Base-by-base conservation (phyloP, 2,329 filamentous ascomycete genomes). In the Grosmannia penicillata region DNA sequence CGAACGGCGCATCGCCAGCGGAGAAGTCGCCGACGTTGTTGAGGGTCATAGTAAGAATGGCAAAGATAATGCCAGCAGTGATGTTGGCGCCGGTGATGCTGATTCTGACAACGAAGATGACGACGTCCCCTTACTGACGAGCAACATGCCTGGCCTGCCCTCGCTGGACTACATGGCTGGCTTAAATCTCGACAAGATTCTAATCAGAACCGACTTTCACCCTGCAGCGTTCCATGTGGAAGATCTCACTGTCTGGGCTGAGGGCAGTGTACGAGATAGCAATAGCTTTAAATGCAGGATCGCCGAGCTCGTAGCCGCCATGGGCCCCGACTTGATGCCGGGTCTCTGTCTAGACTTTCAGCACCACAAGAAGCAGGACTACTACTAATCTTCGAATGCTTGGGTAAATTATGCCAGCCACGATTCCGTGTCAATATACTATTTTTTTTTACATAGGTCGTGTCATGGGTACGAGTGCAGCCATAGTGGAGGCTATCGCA, bases 101-200 rank as follows among this genome's bases (percentile, higher is more conserved):
- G 8, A 31, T n/a, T 14, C 9, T n/a, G 18, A 54, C 15, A 26
- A 28, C 13, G 43, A 41, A 7, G 35, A 53, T 15, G 48, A 56
- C 13, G 42, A 45, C 10, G 49, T 51, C 14, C 61, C 56, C 18
- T 59, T 86, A 0, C 74, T 84, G 43, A 53, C 60, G 1, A 65
- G 76, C 34, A 63, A 67, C 33, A 78, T 86, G 64, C 81, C 82
- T 0, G 82, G 82, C 0, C 65, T 83, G 28, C 63, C 73, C 31
- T 63, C 70, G 0, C 51, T 69, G 3, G 57, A 65, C 0, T 60
- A 76, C 29, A 60, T 85, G 40, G 51, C 59, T 9, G 48, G 60
- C 3, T 54, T 77, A 35, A 63, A 79, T 40, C 60, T 85, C 28
- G 75, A 75, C 43, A 55, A 65, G 10, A 68, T 83, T 38, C 62